Conservation (phyloP, 257 asterid species). For the Solanum tacnaense region DNA sequence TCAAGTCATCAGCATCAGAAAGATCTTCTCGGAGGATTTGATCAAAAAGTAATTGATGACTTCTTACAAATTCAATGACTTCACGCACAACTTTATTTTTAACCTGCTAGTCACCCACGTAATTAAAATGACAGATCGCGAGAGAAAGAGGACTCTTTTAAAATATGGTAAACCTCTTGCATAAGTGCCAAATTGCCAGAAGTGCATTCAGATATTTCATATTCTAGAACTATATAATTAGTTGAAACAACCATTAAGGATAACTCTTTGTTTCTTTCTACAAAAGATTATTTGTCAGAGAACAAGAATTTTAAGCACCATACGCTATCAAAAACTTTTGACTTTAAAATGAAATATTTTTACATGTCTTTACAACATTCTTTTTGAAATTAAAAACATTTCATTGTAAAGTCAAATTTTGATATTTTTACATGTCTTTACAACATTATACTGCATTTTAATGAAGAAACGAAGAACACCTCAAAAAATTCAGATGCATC, state of each 20-base stretch:
- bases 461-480: constrained; percentile 34
- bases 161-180: background rate
- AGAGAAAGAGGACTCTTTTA: background rate
- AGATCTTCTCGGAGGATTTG: constrained; percentile 75
- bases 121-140: background rate
- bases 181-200: background rate
- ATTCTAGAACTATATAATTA: background rate
- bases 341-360: background rate
- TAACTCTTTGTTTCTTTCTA: background rate
- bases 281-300: background rate
- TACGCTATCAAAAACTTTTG: background rate
- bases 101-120: constrained; percentile 41
- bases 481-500: constrained; percentile 81
- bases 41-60: constrained; percentile 76
- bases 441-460: background rate
- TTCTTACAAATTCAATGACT: constrained; percentile 63
- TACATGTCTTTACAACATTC: background rate
- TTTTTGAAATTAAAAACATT: no score
- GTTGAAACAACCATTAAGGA: background rate
- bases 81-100: constrained; percentile 89
- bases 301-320: background rate
- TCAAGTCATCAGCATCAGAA: constrained; percentile 62
- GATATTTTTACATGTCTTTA: no score
- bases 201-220: background rate
- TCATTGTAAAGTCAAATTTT: no score